Evolutionary conservation across 768 basidiomycete species (phyloP).

Genomic region (Boletales sp.): DNA sequence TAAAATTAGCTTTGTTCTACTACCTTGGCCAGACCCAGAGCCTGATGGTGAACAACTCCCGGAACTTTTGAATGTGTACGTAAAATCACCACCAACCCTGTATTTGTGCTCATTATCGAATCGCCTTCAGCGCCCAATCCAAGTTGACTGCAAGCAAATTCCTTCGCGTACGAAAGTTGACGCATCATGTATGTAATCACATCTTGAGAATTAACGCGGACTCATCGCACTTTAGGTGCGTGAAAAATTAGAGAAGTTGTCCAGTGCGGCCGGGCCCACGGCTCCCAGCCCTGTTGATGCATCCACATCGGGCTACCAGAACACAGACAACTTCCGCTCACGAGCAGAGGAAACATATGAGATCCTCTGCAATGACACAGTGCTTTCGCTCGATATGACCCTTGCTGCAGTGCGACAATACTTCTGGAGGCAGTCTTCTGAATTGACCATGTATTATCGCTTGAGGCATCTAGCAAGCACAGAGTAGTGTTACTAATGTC

Average conservation of each 20-base stretch:
- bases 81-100: conserved; percentile 9
- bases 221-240: conserved; percentile 53
- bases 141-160: conserved; percentile 87
- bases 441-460: conserved; percentile 77
- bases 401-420: conserved; percentile 88
- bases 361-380: conserved; percentile 82
- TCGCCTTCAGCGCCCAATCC: conserved; percentile 56
- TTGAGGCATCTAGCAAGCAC: conserved; percentile 29
- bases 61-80: conserved; percentile 83
- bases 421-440: conserved; percentile 74
- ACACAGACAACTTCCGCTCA: conserved; percentile 14
- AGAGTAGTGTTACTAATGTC: background rate
- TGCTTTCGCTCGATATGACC: conserved; percentile 84
- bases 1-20: conserved; percentile 87
- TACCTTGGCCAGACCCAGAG: conserved; percentile 68
- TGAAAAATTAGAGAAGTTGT: conserved; percentile 72
- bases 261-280: conserved; percentile 30
- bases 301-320: conserved; percentile 33
- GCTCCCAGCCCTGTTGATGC: conserved; percentile 35
- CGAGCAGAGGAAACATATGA: conserved; percentile 75
- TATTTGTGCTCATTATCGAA: background rate
- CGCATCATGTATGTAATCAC: conserved; percentile 60
- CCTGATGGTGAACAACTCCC: conserved; percentile 61
- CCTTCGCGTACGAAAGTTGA: conserved; percentile 81
- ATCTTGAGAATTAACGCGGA: background rate